A percentile compares a stretch with the other conserved stretches of the same genome.
These are phyloP conservation scores for Mycena vitilis DNA, from an alignment of 768 basidiomycete genomes.

Conservation along the genomic window DNA sequence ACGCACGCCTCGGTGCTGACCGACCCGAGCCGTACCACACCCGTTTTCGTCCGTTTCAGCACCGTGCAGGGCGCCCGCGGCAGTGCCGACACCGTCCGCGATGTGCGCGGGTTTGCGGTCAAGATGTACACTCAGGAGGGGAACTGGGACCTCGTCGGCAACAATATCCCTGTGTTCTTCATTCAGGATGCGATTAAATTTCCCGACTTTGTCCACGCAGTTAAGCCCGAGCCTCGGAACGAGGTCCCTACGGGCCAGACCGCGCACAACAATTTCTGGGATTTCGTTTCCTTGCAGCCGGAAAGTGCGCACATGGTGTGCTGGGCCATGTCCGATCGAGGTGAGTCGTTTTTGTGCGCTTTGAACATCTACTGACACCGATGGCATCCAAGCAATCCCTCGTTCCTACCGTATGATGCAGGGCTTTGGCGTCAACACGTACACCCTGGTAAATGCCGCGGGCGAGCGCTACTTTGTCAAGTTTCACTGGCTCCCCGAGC, in stretches of 20 bases:
- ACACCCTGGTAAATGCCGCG: slow-evolving; percentile 73
- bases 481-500: slow-evolving; percentile 85
- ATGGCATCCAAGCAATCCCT: slow-evolving; percentile 63
- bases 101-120: slow-evolving; percentile 88
- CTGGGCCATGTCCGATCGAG: slow-evolving; percentile 88
- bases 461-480: slow-evolving; percentile 87
- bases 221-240: slow-evolving; percentile 87
- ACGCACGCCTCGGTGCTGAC: slow-evolving; percentile 79
- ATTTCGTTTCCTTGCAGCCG: slow-evolving; percentile 64
- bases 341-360: neutral
- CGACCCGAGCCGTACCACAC: slow-evolving; percentile 77
- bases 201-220: slow-evolving; percentile 86
- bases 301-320: slow-evolving; percentile 78
- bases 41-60: slow-evolving; percentile 86
- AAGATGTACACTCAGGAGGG: slow-evolving; percentile 89
- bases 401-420: slow-evolving; percentile 92
- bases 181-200: slow-evolving; percentile 88
- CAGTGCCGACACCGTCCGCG: slow-evolving; percentile 85
- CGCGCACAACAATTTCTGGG: slow-evolving; percentile 91
- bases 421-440: slow-evolving; percentile 91
- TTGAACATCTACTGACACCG: too few relatives aligned
- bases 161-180: slow-evolving; percentile 86
- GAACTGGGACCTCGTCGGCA: slow-evolving; percentile 90
- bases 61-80: slow-evolving; percentile 87
- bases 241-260: slow-evolving; percentile 78